These are phyloP conservation scores for Austroboletus festivus DNA, from an alignment of 768 basidiomycete genomes.

Conservation along the genomic window DNA sequence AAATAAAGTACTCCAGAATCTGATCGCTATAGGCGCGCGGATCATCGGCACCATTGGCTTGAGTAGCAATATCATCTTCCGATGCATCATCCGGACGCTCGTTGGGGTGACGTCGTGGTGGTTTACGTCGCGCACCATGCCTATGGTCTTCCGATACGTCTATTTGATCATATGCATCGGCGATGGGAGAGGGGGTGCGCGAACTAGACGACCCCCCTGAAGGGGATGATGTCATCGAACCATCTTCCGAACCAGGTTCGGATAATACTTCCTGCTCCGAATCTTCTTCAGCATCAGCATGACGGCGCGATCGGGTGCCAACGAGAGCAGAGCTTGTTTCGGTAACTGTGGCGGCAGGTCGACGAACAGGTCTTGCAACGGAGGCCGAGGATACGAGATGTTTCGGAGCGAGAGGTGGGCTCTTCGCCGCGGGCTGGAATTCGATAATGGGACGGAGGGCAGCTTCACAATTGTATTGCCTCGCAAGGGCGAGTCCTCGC, in stretches of 20 bases:
- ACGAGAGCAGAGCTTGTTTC: constrained; percentile 26
- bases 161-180: constrained; percentile 37
- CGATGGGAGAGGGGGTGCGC: constrained; percentile 89
- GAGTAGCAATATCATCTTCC: constrained; percentile 40
- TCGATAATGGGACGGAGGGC: constrained; percentile 91
- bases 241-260: constrained; percentile 78
- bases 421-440: constrained; percentile 84
- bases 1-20: constrained; percentile 97
- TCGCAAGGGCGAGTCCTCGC: constrained; percentile 78
- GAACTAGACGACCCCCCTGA: constrained; percentile 84
- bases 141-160: constrained; percentile 21
- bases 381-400: constrained; percentile 77
- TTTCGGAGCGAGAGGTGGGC: constrained; percentile 94
- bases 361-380: constrained; percentile 32
- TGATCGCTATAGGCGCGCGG: constrained; percentile 86
- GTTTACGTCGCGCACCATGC: constrained; percentile 45
- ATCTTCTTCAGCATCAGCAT: constrained; percentile 48
- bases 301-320: constrained; percentile 59
- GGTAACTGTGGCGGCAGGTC: constrained; percentile 11
- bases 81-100: constrained; percentile 44
- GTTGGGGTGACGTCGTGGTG: constrained; percentile 44
- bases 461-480: constrained; percentile 88
- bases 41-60: constrained; percentile 47
- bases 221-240: constrained; percentile 86
- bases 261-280: constrained; percentile 64